These are phyloP conservation scores for Fusarium pininemorale DNA, from an alignment of 2,329 filamentous ascomycete genomes.

Conservation along the genomic window DNA sequence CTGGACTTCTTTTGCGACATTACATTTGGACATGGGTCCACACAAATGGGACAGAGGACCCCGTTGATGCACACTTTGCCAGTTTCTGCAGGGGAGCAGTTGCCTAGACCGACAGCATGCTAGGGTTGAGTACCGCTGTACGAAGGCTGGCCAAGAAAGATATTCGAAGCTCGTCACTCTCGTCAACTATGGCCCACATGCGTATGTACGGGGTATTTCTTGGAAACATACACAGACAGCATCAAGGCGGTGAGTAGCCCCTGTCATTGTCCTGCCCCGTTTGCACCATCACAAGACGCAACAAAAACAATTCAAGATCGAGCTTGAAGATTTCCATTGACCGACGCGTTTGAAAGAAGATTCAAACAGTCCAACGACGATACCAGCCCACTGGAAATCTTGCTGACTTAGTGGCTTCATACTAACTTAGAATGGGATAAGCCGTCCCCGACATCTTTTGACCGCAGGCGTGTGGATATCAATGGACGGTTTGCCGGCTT, in stretches of 20 bases:
- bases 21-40: conserved; percentile 34
- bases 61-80: conserved; percentile 26
- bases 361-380: conserved; percentile 13
- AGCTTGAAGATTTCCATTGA: neutral
- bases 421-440: conserved; percentile 35
- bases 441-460: conserved; percentile 15
- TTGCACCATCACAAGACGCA: neutral
- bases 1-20: conserved; percentile 39
- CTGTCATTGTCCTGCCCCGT: neutral
- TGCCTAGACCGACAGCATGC: conserved; percentile 24
- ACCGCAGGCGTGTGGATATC: conserved; percentile 32
- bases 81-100: conserved; percentile 38
- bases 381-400: conserved; percentile 33
- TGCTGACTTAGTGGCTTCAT: conserved; percentile 21
- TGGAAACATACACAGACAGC: conserved; percentile 12
- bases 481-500: conserved; percentile 11
- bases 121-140: conserved; percentile 23
- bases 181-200: conserved; percentile 19
- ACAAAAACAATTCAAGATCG: neutral
- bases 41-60: conserved; percentile 32
- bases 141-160: conserved; percentile 20
- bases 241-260: conserved; percentile 16
- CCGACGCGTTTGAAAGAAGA: neutral
- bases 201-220: neutral
- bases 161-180: conserved; percentile 27